These are phyloP conservation scores for Tetrapyrgos nigripes DNA, from an alignment of 1,284 basidiomycete genomes.

Conservation along the genomic window DNA sequence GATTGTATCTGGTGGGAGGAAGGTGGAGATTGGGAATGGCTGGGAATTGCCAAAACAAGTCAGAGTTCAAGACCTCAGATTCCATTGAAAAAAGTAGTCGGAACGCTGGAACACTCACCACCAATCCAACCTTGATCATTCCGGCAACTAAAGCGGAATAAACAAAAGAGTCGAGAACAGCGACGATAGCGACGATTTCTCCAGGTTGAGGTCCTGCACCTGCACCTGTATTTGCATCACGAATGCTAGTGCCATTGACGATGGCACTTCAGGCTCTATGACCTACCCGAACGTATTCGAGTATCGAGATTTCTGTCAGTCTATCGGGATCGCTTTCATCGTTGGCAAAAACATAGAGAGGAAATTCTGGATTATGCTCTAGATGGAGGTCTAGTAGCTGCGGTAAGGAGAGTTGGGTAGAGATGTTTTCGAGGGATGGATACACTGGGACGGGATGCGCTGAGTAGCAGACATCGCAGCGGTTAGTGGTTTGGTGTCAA, in stretches of 20 bases:
- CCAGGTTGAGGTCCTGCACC: too few species aligned
- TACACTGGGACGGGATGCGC: too few species aligned
- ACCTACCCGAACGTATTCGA: constrained; percentile 10
- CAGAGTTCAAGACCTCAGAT: constrained; percentile 35
- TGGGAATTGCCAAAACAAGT: constrained; percentile 4
- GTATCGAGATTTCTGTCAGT: constrained; percentile 5
- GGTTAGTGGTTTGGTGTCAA: constrained; percentile 35
- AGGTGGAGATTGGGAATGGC: constrained; percentile 44
- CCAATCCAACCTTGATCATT: constrained; percentile 33
- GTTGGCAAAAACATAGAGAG: constrained; percentile 5
- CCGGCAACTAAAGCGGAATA: constrained; percentile 38
- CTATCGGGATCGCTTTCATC: background rate
- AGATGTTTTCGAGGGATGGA: constrained; percentile 1
- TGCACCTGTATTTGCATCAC: too few species aligned
- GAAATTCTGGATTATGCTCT: constrained; percentile 7
- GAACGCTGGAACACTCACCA: too few species aligned
- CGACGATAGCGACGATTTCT: constrained; percentile 30
- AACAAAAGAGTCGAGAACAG: constrained; percentile 32
- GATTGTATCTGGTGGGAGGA: too few species aligned
- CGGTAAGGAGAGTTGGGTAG: background rate
- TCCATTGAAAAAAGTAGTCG: too few species aligned
- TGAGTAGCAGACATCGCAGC: constrained; percentile 27
- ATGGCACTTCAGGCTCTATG: constrained; percentile 9
- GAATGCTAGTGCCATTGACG: background rate
- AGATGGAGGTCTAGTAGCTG: constrained; percentile 7